Base-by-base conservation (phyloP, 2,329 filamentous ascomycete species). In the Neophaeococcomyces mojaviensis region DNA sequence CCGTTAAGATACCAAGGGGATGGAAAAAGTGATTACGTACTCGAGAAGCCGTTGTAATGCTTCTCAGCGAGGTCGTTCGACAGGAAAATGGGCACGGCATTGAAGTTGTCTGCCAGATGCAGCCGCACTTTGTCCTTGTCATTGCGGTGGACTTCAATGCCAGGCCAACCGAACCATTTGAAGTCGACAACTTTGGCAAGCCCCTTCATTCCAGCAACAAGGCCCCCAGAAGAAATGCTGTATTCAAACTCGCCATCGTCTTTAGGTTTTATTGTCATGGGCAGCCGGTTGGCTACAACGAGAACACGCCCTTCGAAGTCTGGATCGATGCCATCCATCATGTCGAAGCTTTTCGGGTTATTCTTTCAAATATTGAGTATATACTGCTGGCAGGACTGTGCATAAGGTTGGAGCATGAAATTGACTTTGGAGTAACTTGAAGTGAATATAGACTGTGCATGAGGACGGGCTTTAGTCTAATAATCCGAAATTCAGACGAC, bases 161-260 rank as follows among this genome's bases (percentile, higher is more conserved):
- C 90, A 1, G 92, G 90, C 92, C 92, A 98, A 56, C 90, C 90
- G 67, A 96, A 97, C 92, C 92, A 98, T 66, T 90, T 86, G 68
- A 97, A 97, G 57, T 84, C 90, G 16, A 88, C 69, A n/a, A n/a
- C n/a, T n/a, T 96, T 97, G 59, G 86, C 84, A 49, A 97, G 71
- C 26, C 92, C 90, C 55, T 86, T 94, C 51, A 98, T 73, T 16
- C 92, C 90, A 42, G 88, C 95, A 58, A 97, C 90, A 36, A 98
- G 78, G 31, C 90, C 92, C 47, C 90, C 90, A 2, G 92, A 96
- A 37, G 90, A 96, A 85, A 95, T 94, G 64, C 84, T 88, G 67
- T 94, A 95, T 61, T 82, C 79, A 70, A 95, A 97, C 63, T 84
- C 83, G 59, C 88, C 89, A 72, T 95, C 87, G 44, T 94, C 87